A percentile compares a stretch with the other conserved stretches of the same genome.
These are phyloP conservation scores for Coccomyxa sp. DNA, from an alignment of 139 green algal genomes.

Conservation along the genomic window DNA sequence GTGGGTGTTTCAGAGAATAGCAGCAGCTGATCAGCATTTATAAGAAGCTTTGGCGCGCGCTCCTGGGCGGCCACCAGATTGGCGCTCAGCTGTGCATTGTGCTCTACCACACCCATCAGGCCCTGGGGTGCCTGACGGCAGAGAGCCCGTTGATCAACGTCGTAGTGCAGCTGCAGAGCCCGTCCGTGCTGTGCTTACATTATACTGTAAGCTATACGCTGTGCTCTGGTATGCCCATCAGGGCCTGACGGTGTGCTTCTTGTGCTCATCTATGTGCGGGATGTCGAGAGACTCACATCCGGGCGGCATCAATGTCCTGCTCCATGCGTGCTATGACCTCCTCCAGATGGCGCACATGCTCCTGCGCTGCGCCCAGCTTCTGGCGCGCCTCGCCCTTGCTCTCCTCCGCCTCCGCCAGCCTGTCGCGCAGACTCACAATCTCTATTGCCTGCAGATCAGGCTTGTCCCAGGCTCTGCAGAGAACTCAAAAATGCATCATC, in stretches of 20 bases:
- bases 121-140: no score
- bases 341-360: constrained; percentile 4
- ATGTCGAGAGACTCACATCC: neutral
- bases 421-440: constrained; percentile 23
- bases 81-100: no score
- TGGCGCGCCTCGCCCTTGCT: neutral
- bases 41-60: no score
- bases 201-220: no score
- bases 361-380: constrained; percentile 1
- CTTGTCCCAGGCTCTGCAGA: no score
- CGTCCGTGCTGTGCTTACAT: no score
- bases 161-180: neutral
- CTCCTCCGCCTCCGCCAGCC: constrained; percentile 37
- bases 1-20: no score
- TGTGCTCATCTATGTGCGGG: neutral
- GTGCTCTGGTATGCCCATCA: no score
- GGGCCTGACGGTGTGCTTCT: neutral
- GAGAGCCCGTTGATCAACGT: neutral
- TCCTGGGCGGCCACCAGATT: no score
- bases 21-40: no score
- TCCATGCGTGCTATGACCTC: neutral
- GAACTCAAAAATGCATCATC: no score
- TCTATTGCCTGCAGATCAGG: constrained; percentile 26
- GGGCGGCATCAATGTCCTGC: constrained; percentile 6
- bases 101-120: no score